phyloP scores from a whole-genome alignment of 768 basidiomycete species.

The Tulasnella sp. region DNA sequence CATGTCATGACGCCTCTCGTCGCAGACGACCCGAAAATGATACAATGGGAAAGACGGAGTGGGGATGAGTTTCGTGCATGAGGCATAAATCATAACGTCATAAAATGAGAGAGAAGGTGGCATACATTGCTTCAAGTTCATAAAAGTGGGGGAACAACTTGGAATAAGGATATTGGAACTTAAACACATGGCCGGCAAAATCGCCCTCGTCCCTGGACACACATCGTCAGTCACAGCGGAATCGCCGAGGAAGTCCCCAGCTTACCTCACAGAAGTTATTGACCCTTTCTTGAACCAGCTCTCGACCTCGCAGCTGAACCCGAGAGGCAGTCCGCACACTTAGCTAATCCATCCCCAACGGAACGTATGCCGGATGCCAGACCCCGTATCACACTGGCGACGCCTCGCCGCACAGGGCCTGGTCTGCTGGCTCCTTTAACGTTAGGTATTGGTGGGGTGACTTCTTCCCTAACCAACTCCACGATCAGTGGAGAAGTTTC shows the following conservation, averaged over 20 bases:
- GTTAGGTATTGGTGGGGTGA: constrained; percentile 2
- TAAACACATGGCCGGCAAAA: constrained; percentile 1
- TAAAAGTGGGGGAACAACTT: neutral
- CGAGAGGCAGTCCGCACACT: constrained; percentile 21
- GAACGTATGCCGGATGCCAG: constrained; percentile 13
- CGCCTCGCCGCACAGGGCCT: neutral
- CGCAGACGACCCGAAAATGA: constrained; percentile 5
- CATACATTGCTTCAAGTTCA: neutral
- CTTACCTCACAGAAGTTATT: neutral
- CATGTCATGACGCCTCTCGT: constrained; percentile 5
- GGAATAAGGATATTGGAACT: constrained; percentile 4
- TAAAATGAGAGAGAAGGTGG: neutral
- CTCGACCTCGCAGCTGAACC: constrained; percentile 10
- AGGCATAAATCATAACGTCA: neutral
- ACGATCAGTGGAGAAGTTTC: constrained; percentile 25
- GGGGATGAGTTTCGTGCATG: constrained; percentile 1
- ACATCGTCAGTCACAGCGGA: neutral
- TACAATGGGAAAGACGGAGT: neutral
- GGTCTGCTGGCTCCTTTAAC: neutral
- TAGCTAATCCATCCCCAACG: constrained; percentile 19
- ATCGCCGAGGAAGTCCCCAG: neutral
- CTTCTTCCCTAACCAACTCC: constrained; percentile 19
- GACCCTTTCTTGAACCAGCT: neutral
- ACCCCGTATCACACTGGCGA: constrained; percentile 4
- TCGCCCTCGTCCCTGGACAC: neutral